Conservation (phyloP, 2,329 filamentous ascomycete species). For the Fusarium dimerum region DNA sequence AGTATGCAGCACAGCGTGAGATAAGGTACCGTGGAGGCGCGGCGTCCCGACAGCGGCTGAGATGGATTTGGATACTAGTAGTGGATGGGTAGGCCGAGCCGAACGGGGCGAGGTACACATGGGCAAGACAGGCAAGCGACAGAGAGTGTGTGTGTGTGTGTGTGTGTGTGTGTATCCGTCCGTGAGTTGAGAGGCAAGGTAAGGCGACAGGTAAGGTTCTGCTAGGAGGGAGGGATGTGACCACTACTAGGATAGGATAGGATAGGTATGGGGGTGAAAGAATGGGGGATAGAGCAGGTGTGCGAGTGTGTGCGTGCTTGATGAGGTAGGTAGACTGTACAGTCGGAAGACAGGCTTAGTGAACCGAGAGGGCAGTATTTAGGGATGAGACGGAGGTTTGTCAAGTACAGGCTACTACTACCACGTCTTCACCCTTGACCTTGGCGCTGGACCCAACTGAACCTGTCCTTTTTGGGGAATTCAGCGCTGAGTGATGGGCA, state of each 20-base stretch:
- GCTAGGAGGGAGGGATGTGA: conserved; percentile 12
- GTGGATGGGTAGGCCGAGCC: conserved; percentile 23
- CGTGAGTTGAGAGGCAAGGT: conserved; percentile 19
- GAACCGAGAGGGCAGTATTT: not conserved
- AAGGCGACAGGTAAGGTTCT: conserved; percentile 15
- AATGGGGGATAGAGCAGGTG: not conserved
- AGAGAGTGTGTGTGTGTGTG: too few relatives aligned
- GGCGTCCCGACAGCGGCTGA: conserved; percentile 23
- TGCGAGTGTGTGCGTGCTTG: not conserved
- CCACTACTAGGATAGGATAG: not conserved
- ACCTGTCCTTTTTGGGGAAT: not conserved
- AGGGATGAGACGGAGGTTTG: not conserved
- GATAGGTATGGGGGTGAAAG: conserved; percentile 5
- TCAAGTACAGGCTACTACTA: not conserved
- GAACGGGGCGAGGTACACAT: conserved; percentile 27
- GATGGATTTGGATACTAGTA: conserved; percentile 21
- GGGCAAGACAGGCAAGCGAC: not conserved
- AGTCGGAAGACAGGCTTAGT: not conserved
- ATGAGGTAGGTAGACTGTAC: not conserved
- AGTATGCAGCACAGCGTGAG: conserved; percentile 9
- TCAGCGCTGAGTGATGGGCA: not conserved
- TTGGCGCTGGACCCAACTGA: not conserved
- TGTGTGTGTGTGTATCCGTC: conserved; percentile 11
- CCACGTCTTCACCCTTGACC: too few relatives aligned
- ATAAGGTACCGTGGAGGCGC: conserved; percentile 23